phyloP scores from a whole-genome alignment of 164 flowering plant species.

The Vitis vinifera region DNA sequence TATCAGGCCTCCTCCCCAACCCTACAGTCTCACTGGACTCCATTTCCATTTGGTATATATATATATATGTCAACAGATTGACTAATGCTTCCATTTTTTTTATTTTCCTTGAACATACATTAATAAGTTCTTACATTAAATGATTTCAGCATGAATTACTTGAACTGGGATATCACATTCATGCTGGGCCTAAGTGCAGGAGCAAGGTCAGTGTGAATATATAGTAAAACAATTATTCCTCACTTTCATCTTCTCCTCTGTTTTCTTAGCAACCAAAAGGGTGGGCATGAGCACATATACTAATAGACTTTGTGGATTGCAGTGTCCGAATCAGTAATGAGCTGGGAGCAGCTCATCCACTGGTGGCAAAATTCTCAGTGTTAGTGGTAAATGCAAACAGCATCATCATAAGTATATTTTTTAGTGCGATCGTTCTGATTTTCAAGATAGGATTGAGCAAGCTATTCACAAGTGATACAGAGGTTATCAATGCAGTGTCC shows the following conservation, averaged over 20 bases:
- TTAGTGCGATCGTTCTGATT: constrained; percentile 46
- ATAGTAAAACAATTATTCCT: background rate
- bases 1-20: constrained; percentile 69
- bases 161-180: constrained; percentile 68
- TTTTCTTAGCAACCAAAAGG: background rate
- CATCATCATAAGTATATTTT: constrained; percentile 47
- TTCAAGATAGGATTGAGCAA: constrained; percentile 42
- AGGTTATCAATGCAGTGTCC: constrained; percentile 52
- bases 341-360: constrained; percentile 67
- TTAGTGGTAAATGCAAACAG: constrained; percentile 55
- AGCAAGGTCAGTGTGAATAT: constrained; percentile 44
- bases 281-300: background rate
- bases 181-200: constrained; percentile 71
- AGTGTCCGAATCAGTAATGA: constrained; percentile 84
- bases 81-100: background rate
- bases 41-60: constrained; percentile 70
- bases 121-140: no score
- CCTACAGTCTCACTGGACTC: constrained; percentile 72
- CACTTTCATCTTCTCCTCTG: background rate
- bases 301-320: constrained; percentile 4
- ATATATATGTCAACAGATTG: background rate
- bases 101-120: no score
- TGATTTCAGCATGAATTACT: constrained; percentile 63
- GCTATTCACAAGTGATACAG: constrained; percentile 47
- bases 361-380: constrained; percentile 60